Base-by-base conservation (phyloP, 2,329 filamentous ascomycete species). In the Sarocladium brachiariae region DNA sequence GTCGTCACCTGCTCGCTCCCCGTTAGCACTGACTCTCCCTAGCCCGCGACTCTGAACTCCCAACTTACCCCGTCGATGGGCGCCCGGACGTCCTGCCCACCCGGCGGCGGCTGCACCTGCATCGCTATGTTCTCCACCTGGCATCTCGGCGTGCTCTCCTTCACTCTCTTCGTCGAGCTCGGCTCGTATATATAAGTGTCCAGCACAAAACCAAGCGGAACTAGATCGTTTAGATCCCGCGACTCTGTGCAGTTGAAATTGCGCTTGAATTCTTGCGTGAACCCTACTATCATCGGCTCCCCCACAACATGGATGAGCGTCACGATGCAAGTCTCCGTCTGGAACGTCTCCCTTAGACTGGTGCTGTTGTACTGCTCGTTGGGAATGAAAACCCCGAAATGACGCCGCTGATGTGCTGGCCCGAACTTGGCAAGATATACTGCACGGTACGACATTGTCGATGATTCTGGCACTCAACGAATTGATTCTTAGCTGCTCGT, bases 1-100 rank as follows among this genome's bases (percentile, higher is more conserved):
- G 48, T 50, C 33, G 2, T 50, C 10, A 41, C 34, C 48, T 50
- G n/a, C n/a, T n/a, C n/a, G n/a, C n/a, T n/a, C n/a, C n/a, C n/a
- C n/a, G n/a, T n/a, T n/a, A n/a, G n/a, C n/a, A n/a, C n/a, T n/a
- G n/a, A n/a, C n/a, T n/a, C n/a, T n/a, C n/a, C n/a, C n/a, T n/a
- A n/a, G n/a, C n/a, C n/a, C n/a, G n/a, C n/a, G n/a, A n/a, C n/a
- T n/a, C n/a, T n/a, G n/a, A n/a, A n/a, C n/a, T n/a, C n/a, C n/a
- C n/a, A n/a, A 39, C 49, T 43, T 50, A 34, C 35, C 7, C 35
- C 37, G n/a, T 43, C 25, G 18, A 50, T 45, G 13, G 37, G 35
- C 3, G 49, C 35, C 14, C 49, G 34, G 16, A 50, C 43, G 18
- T 50, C 19, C 27, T 50, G 49, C 9, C 49, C 35, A 9, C 13